phyloP scores from a whole-genome alignment of 164 flowering plant genomes.

The Euptelea pleiosperma region DNA sequence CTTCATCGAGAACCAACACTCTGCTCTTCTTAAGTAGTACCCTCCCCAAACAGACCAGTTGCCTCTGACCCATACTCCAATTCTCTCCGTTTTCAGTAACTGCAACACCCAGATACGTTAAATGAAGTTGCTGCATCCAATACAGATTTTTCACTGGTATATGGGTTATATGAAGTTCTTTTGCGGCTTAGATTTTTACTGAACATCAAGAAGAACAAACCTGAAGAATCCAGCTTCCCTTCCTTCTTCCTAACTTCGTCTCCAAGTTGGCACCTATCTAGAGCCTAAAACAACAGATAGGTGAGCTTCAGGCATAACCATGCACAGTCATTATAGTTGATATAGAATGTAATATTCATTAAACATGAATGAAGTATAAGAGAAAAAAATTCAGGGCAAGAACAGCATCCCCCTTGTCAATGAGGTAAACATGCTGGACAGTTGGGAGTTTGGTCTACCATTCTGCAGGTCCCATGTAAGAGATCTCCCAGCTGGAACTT shows the following conservation, averaged over 20 bases:
- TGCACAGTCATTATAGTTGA: background rate
- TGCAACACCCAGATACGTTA: conserved; percentile 9
- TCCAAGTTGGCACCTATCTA: conserved; percentile 43
- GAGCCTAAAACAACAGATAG: conserved; percentile 28
- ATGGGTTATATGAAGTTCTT: background rate
- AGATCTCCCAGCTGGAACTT: no score
- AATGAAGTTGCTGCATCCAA: no score
- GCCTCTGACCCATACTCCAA: conserved; percentile 66
- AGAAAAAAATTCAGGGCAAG: no score
- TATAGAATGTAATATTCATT: no score
- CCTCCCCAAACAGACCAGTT: conserved; percentile 47
- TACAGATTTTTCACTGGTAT: background rate
- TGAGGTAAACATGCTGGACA: no score
- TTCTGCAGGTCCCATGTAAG: no score
- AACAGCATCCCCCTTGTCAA: no score
- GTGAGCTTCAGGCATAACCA: background rate
- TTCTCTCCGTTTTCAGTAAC: conserved; percentile 51
- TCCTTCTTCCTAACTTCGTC: conserved; percentile 39
- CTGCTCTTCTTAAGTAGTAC: conserved; percentile 44
- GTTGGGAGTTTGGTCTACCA: no score
- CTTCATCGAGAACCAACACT: conserved; percentile 58
- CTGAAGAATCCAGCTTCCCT: conserved; percentile 34
- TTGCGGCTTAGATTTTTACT: background rate
- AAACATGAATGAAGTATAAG: no score
- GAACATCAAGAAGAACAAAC: conserved; percentile 18